Evolutionary conservation across 129 eudicot genomes (phyloP).

Genomic region (Flaveria trinervia): DNA sequence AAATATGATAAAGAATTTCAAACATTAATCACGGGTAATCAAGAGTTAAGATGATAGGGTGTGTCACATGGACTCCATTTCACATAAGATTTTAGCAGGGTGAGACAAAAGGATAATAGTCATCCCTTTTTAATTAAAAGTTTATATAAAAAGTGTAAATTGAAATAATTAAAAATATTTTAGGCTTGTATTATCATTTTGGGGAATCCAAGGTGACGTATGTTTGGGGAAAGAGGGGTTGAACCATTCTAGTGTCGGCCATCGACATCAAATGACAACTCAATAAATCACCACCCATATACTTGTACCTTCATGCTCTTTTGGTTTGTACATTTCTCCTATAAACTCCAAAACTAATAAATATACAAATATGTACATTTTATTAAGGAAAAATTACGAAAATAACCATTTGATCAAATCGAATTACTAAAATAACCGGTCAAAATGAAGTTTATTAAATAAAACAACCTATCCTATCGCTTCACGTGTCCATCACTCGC

Average conservation of each 20-base stretch:
- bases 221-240: conserved; percentile 18
- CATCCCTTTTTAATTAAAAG: background rate
- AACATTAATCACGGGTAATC: too few relatives aligned
- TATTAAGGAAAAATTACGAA: too few relatives aligned
- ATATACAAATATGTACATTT: conserved; percentile 3
- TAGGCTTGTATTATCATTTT: background rate
- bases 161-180: background rate
- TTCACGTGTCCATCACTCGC: too few relatives aligned
- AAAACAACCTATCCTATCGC: too few relatives aligned
- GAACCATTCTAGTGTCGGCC: conserved; percentile 35
- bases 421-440: too few relatives aligned
- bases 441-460: too few relatives aligned
- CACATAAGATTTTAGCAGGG: too few relatives aligned
- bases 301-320: conserved; percentile 26
- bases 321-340: conserved; percentile 13
- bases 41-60: too few relatives aligned
- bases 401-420: too few relatives aligned
- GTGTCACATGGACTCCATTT: too few relatives aligned
- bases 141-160: background rate
- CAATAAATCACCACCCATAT: conserved; percentile 25
- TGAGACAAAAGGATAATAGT: too few relatives aligned
- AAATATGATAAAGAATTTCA: too few relatives aligned
- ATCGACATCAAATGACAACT: conserved; percentile 31
- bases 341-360: background rate
- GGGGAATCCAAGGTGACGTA: conserved; percentile 21